Evolutionary conservation across 768 basidiomycete species (phyloP).

Genomic region (Nidularia pulvinata): DNA sequence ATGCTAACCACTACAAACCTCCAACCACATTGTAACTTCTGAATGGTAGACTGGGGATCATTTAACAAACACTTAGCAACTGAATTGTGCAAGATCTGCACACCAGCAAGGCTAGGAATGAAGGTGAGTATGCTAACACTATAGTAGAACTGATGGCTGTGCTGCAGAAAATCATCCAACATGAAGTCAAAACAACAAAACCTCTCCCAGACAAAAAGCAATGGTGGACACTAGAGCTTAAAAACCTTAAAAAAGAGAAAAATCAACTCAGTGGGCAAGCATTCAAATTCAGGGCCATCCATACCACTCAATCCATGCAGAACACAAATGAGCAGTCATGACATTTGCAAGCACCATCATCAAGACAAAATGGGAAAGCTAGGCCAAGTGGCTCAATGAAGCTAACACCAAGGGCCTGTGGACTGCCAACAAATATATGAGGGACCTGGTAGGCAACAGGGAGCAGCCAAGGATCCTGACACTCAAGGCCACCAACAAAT

Average conservation of each 20-base stretch:
- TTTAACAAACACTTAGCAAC: constrained; percentile 16
- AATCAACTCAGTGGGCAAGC: constrained; percentile 9
- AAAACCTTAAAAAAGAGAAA: constrained; percentile 4
- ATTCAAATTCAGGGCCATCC: neutral
- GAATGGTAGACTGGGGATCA: constrained; percentile 10
- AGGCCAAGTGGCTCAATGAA: constrained; percentile 19
- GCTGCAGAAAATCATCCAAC: constrained; percentile 5
- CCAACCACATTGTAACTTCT: constrained; percentile 8
- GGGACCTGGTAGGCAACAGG: constrained; percentile 11
- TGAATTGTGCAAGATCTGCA: constrained; percentile 13
- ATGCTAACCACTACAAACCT: neutral
- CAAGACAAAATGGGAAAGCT: constrained; percentile 16
- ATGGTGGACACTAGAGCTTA: constrained; percentile 23
- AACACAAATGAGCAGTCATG: constrained; percentile 5
- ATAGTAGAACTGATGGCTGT: constrained; percentile 2
- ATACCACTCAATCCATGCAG: constrained; percentile 18
- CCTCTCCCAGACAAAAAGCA: constrained; percentile 37
- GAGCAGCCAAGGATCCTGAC: constrained; percentile 13
- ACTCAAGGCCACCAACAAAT: neutral
- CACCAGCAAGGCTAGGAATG: neutral
- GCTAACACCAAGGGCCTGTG: constrained; percentile 4
- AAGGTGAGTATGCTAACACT: neutral
- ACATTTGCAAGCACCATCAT: constrained; percentile 8
- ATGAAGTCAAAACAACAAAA: constrained; percentile 14
- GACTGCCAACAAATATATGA: constrained; percentile 15